Evolutionary conservation across 331 rosid species (phyloP).

Genomic region (Quercus lobata): DNA sequence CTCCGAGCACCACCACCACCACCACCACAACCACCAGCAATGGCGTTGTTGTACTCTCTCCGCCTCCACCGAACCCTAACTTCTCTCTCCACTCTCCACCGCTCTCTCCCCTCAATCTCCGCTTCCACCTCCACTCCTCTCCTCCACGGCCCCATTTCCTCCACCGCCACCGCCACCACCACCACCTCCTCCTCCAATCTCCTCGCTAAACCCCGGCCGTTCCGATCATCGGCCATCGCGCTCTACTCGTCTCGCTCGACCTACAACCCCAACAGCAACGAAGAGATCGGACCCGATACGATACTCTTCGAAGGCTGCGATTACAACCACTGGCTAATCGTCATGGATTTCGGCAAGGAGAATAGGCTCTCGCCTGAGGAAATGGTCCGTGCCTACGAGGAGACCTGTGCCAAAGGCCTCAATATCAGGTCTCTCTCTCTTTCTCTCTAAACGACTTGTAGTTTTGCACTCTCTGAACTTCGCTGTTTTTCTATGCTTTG

Average conservation of each 20-base stretch:
- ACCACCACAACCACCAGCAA: background rate
- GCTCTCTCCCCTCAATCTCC: constrained; percentile 23
- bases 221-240: constrained; percentile 38
- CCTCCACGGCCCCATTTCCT: background rate
- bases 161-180: background rate
- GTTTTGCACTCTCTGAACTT: too few relatives aligned
- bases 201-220: constrained; percentile 35
- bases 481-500: too few relatives aligned
- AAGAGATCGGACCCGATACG: constrained; percentile 75
- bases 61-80: constrained; percentile 51
- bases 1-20: background rate
- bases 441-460: background rate
- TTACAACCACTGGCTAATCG: constrained; percentile 93
- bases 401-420: constrained; percentile 85
- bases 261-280: constrained; percentile 13
- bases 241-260: constrained; percentile 36
- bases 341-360: constrained; percentile 66
- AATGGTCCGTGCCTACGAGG: constrained; percentile 68
- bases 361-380: constrained; percentile 51
- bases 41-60: constrained; percentile 46
- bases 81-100: constrained; percentile 31
- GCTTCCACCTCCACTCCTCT: background rate
- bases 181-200: background rate
- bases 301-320: constrained; percentile 93
- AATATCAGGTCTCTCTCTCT: constrained; percentile 48